These are phyloP conservation scores for Rhododendron simsii DNA, from an alignment of 148 eudicot genomes.

Conservation along the genomic window DNA sequence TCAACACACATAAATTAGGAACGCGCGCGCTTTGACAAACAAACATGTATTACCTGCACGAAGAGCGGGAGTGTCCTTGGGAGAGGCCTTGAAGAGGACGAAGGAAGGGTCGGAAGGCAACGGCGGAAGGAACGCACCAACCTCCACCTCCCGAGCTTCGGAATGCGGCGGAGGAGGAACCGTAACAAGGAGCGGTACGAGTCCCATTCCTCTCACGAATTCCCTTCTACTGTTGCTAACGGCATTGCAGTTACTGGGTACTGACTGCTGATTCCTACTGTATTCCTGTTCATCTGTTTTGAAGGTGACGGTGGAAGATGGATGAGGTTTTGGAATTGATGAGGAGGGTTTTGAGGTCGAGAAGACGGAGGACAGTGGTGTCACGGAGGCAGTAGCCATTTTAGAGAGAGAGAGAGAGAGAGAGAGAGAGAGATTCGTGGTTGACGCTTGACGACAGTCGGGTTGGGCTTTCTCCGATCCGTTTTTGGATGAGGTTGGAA, in stretches of 20 bases:
- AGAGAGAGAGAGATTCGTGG: not conserved
- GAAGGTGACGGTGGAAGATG: conserved; percentile 22
- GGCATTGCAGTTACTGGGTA: conserved; percentile 1
- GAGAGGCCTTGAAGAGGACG: conserved; percentile 79
- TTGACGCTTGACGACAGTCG: not conserved
- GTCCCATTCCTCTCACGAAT: conserved; percentile 41
- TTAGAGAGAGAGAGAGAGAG: not conserved
- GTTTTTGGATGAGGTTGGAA: conserved; percentile 19
- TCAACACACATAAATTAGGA: too few species aligned
- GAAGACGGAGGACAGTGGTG: conserved; percentile 27
- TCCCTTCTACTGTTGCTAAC: conserved; percentile 44
- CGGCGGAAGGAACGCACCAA: conserved; percentile 68
- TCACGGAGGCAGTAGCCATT: conserved; percentile 35
- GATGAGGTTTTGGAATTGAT: conserved; percentile 20
- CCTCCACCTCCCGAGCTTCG: conserved; percentile 63
- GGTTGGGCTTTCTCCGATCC: conserved; percentile 14
- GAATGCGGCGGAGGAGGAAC: conserved; percentile 22
- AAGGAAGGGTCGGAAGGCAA: conserved; percentile 63
- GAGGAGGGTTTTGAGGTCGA: conserved; percentile 16
- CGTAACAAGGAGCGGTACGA: conserved; percentile 20
- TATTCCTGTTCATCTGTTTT: not conserved
- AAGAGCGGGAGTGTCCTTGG: conserved; percentile 98
- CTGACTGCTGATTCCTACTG: not conserved
- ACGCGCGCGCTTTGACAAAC: too few species aligned
- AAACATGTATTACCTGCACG: conserved; percentile 60